phyloP scores from a whole-genome alignment of 768 basidiomycete genomes.

The Boletus fagicola region DNA sequence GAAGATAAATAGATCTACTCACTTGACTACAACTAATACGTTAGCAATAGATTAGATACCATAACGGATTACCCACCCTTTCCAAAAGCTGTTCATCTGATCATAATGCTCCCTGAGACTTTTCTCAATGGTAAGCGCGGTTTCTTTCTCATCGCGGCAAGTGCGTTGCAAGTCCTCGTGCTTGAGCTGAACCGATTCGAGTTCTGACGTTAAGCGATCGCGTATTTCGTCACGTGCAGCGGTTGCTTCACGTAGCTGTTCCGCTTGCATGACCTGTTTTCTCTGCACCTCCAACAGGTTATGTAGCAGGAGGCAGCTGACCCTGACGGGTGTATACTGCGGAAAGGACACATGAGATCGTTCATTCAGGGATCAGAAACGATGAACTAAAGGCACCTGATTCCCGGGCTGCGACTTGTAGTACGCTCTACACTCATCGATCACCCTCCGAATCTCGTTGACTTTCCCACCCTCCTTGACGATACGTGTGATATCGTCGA shows the following conservation, averaged over 20 bases:
- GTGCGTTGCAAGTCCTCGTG: constrained; percentile 41
- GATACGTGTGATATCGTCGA: constrained; percentile 51
- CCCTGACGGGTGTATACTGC: constrained; percentile 53
- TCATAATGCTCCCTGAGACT: constrained; percentile 53
- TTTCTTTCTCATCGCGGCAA: constrained; percentile 50
- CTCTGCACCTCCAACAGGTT: constrained; percentile 51
- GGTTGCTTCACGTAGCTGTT: constrained; percentile 32
- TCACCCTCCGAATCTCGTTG: constrained; percentile 46
- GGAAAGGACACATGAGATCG: constrained; percentile 5
- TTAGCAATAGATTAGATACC: constrained; percentile 18
- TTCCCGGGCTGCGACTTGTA: constrained; percentile 45
- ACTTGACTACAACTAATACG: constrained; percentile 33
- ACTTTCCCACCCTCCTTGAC: constrained; percentile 57
- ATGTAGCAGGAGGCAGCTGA: constrained; percentile 47
- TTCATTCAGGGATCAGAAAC: constrained; percentile 7
- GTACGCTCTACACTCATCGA: constrained; percentile 50
- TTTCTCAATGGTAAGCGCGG: constrained; percentile 49
- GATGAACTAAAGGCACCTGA: constrained; percentile 36
- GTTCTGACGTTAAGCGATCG: constrained; percentile 30
- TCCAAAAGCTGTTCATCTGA: constrained; percentile 44
- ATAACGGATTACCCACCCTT: constrained; percentile 29
- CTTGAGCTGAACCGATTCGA: constrained; percentile 40
- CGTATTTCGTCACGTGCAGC: constrained; percentile 34
- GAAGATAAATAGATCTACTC: constrained; percentile 20
- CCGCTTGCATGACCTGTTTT: constrained; percentile 37